Percentiles rank a stretch among this genome's conserved stretches.
These are phyloP conservation scores for Maudiozyma bulderi DNA, from an alignment of 805 yeast genomes.

Conservation along the genomic window DNA sequence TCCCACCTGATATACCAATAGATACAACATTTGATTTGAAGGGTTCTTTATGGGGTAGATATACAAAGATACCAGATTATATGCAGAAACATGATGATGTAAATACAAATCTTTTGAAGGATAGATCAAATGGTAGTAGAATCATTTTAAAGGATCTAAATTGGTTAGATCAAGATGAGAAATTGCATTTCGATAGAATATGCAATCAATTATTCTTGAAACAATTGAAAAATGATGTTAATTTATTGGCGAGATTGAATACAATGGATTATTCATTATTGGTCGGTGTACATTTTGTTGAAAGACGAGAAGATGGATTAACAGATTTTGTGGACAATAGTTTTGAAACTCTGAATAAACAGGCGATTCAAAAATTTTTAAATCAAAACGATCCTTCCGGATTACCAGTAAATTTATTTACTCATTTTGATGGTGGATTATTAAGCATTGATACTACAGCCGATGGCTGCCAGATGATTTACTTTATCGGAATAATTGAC, in stretches of 20 bases:
- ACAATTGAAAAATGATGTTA: conserved; percentile 69
- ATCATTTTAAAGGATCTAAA: conserved; percentile 75
- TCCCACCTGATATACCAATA: conserved; percentile 86
- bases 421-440: conserved; percentile 74
- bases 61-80: conserved; percentile 34
- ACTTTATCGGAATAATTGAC: conserved; percentile 88
- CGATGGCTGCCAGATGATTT: conserved; percentile 56
- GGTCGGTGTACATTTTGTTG: conserved; percentile 73
- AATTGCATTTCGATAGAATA: conserved; percentile 31
- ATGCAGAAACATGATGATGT: conserved; percentile 14
- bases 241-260: conserved; percentile 58
- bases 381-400: neutral
- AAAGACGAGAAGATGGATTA: conserved; percentile 38
- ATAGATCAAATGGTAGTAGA: neutral
- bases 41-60: conserved; percentile 82
- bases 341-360: neutral
- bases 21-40: conserved; percentile 83
- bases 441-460: conserved; percentile 46
- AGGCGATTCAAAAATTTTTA: conserved; percentile 4
- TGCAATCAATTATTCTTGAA: conserved; percentile 36
- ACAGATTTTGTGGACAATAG: conserved; percentile 14
- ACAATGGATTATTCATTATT: conserved; percentile 93
- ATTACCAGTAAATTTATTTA: conserved; percentile 31
- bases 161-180: conserved; percentile 62
- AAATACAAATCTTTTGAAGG: neutral